Base-by-base conservation (phyloP, 768 basidiomycete species). In the Tulasnella sp. region DNA sequence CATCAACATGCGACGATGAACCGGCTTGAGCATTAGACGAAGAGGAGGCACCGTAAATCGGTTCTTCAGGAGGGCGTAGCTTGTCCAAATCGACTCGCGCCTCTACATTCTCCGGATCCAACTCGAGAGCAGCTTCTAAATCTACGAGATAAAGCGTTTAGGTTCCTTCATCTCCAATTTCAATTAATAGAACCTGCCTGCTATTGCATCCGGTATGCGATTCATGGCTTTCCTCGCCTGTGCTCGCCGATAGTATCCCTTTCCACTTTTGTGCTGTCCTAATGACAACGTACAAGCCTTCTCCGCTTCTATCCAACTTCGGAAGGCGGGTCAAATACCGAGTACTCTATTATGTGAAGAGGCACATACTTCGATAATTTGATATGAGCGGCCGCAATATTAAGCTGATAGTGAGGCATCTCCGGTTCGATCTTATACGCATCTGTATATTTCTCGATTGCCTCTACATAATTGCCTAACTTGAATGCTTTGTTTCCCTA, bases 401-500 rank as follows among this genome's bases (percentile, higher is more conserved):
- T 85, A 31, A 84, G 72, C 59, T 82, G 78, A 58, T 85, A 85
- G 58, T 81, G 76, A 0, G 83, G 80, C 55, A 84, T 62, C 61
- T 84, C 83, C 2, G 81, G 74, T 58, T 84, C 82, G 37, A 80
- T 78, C 5, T 68, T 58, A 59, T 77, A 69, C 1, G 83, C 83
- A 4, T 65, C 63, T 59, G 75, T 69, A 62, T 85, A 85, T 49
- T 72, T 70, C 47, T 67, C 60, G 47, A 81, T 72, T 0, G 83
- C 83, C 3, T 58, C 57, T 13, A 67, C 63, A 54, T 69, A 84
- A 35, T 79, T 71, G 15, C 77, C 79, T 46, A 71, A 70, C 33
- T 79, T 76, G 65, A 82, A 85, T 0, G 80, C 80, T 27, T 60
- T 60, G 56, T 85, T 85, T 0, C 83, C 83, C 81, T 83, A 54